Evolutionary conservation across 495 filamentous ascomycete species (phyloP).

Genomic region (Ascodesmis nigricans): DNA sequence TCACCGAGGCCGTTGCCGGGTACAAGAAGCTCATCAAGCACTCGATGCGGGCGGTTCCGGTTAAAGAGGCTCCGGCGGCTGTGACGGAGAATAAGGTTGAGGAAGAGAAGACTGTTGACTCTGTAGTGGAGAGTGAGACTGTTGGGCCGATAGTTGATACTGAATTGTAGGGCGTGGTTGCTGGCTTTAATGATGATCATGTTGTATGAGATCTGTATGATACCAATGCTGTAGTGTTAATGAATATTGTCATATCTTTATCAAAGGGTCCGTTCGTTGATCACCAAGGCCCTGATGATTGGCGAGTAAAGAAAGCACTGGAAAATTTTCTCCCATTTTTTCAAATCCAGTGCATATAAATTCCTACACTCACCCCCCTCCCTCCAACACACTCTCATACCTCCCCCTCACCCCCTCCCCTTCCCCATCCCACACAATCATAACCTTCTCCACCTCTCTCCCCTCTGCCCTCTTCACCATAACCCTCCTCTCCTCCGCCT

Average conservation of each 20-base stretch:
- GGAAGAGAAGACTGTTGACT: conserved; percentile 7
- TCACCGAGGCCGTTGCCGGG: conserved; percentile 45
- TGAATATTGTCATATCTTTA: too few relatives aligned
- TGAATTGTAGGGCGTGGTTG: too few relatives aligned
- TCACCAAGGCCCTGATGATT: too few relatives aligned
- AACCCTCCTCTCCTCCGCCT: conserved; percentile 23
- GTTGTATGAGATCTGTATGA: not conserved
- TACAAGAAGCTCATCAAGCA: conserved; percentile 50
- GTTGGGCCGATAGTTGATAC: conserved; percentile 8
- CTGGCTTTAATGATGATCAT: not conserved
- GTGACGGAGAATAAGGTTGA: conserved; percentile 8
- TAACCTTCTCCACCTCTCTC: conserved; percentile 9
- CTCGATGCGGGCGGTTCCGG: conserved; percentile 30
- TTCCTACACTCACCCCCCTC: too few relatives aligned
- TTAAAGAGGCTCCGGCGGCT: conserved; percentile 18
- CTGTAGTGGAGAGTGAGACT: conserved; percentile 6
- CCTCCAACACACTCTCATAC: conserved; percentile 33
- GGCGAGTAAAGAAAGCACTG: too few relatives aligned
- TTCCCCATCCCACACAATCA: conserved; percentile 10
- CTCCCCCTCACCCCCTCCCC: conserved; percentile 14
- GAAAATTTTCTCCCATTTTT: too few relatives aligned
- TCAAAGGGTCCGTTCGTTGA: too few relatives aligned
- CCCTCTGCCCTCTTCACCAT: conserved; percentile 1
- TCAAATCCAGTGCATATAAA: too few relatives aligned
- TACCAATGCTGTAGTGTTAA: too few relatives aligned